Percentiles rank a stretch among this genome's conserved stretches.
Evolutionary conservation across 2,329 filamentous ascomycete species (phyloP).

Genomic region (Colletotrichum ledebouriae): DNA sequence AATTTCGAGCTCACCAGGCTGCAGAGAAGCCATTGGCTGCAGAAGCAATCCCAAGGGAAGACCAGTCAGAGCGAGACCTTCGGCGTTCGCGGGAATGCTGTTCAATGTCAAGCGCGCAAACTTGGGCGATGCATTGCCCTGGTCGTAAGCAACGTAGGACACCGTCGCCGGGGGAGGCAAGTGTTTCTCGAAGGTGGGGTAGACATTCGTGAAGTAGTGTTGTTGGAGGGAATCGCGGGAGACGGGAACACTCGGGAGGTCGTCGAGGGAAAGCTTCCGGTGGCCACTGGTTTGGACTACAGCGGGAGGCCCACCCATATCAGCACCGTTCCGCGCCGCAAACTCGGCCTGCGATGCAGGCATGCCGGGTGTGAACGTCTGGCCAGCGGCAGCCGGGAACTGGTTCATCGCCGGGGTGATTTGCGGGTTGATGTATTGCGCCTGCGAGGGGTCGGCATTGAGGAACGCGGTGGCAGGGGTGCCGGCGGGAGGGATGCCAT

Average conservation of each 20-base stretch:
- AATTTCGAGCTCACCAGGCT: constrained; percentile 87
- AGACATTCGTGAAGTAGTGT: constrained; percentile 88
- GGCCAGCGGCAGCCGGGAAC: constrained; percentile 71
- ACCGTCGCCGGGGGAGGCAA: constrained; percentile 89
- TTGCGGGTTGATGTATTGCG: constrained; percentile 61
- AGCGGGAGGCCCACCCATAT: constrained; percentile 55
- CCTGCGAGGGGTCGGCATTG: constrained; percentile 46
- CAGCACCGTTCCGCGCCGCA: constrained; percentile 52
- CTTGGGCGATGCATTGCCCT: constrained; percentile 96
- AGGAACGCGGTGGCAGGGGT: constrained; percentile 61
- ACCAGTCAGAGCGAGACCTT: constrained; percentile 83
- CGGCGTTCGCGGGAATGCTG: constrained; percentile 86
- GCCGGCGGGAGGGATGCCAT: constrained; percentile 73
- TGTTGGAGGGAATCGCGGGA: constrained; percentile 86
- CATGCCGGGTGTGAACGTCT: constrained; percentile 53
- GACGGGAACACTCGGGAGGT: constrained; percentile 90
- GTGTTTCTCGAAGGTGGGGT: constrained; percentile 95
- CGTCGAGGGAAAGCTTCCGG: constrained; percentile 87
- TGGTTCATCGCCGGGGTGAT: constrained; percentile 64
- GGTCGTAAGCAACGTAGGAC: constrained; percentile 93
- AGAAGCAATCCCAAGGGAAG: constrained; percentile 89
- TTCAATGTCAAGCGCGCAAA: constrained; percentile 93
- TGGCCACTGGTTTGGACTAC: constrained; percentile 73
- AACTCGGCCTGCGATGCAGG: constrained; percentile 46
- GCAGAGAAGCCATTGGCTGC: constrained; percentile 87